Conservation (phyloP, 352 stramenopile species). For the Globisporangium echinulatum region DNA sequence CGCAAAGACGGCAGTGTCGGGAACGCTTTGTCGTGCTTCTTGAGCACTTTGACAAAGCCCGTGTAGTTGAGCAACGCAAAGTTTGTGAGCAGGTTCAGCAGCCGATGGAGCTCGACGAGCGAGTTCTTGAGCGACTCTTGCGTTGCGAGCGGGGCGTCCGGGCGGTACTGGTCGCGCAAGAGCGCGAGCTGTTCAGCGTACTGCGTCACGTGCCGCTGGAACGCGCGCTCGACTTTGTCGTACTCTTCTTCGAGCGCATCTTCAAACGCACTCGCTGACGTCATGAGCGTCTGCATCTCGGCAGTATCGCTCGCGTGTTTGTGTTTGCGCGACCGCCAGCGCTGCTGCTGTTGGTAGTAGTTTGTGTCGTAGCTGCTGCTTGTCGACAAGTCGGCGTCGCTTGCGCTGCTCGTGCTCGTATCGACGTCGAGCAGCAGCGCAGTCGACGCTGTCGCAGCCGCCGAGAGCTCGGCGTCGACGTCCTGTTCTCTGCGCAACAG, state of each 20-base stretch:
- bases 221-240: constrained; percentile 91
- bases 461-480: constrained; percentile 25
- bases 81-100: constrained; percentile 93
- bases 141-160: constrained; percentile 42
- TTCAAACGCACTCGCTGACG: constrained; percentile 59
- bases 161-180: constrained; percentile 64
- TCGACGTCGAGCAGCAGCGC: constrained; percentile 12
- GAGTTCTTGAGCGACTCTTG: constrained; percentile 91
- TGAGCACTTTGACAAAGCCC: constrained; percentile 96
- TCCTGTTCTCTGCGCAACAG: constrained; percentile 62
- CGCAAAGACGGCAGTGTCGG: constrained; percentile 31
- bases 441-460: background rate
- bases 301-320: constrained; percentile 15
- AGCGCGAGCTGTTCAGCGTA: constrained; percentile 80
- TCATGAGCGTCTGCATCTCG: constrained; percentile 27
- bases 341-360: constrained; percentile 1
- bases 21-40: constrained; percentile 93
- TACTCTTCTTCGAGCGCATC: constrained; percentile 75
- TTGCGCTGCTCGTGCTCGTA: constrained; percentile 2
- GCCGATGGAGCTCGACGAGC: constrained; percentile 91
- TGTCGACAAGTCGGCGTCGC: constrained; percentile 6
- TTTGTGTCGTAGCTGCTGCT: constrained; percentile 4
- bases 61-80: constrained; percentile 98
- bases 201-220: constrained; percentile 77
- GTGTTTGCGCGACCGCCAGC: constrained; percentile 16